Base-by-base conservation (phyloP, 2,329 filamentous ascomycete species). In the Pestalotiopsis sp. region DNA sequence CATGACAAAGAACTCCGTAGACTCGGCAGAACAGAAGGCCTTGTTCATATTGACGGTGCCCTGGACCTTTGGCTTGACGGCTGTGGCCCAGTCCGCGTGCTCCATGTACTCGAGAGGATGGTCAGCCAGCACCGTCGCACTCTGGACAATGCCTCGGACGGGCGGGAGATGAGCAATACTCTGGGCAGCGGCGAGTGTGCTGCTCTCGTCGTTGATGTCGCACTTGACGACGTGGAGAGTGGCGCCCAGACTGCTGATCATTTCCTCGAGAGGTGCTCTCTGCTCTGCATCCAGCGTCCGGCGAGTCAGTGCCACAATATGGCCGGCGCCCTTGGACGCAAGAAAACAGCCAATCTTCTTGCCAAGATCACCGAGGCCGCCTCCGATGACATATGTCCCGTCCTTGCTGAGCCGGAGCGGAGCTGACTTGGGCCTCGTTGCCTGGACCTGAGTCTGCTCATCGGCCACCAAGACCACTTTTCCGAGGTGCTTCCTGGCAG, bases 101-200 rank as follows among this genome's bases (percentile, higher is more conserved):
- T 64, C 71, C 75, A 79, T 78, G 17, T 62, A 59, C 14, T 57
- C 61, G 52, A 70, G 65, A 7, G 56, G n/a, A 13, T 31, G 41
- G 25, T 68, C 69, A 3, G 36, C 13, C 3, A 70, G 63, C 17
- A 80, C 75, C 76, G 80, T 79, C 1, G 80, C 52, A n/a, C 65
- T 45, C 31, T 68, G 59, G 14, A 85, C 72, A 9, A 83, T 73
- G n/a, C 83, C 83, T 17, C 74, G 70, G 17, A 84, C 75, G 2
- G 80, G 80, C 17, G 69, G 69, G 13, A 72, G 58, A 5, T 36
- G 23, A 25, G 58, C 27, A 1, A 68, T 59, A n/a, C 58, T 56
- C 2, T 65, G n/a, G 23, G 49, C 41, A 13, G 70, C 68, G 39
- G 66, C 4, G 62, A 45, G 52, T 3, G 71, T 66, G 23, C 69